These are phyloP conservation scores for Apiospora phragmitis DNA, from an alignment of 2,329 filamentous ascomycete genomes.

Conservation along the genomic window DNA sequence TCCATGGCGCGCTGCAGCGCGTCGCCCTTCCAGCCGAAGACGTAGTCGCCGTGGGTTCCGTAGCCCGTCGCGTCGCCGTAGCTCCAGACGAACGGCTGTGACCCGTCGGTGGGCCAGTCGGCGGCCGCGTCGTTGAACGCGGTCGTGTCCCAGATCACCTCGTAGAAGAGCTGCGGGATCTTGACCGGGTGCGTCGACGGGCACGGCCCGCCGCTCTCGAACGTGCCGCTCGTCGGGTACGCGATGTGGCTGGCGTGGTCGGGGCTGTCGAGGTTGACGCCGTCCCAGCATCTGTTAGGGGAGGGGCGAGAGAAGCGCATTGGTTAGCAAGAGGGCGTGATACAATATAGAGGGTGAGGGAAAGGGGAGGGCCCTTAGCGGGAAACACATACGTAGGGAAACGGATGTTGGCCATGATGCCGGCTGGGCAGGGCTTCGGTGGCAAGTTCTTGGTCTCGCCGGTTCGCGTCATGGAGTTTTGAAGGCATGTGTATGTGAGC, in stretches of 20 bases:
- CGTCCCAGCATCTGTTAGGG: conserved; percentile 50
- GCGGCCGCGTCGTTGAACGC: conserved; percentile 33
- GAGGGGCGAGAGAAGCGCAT: not conserved
- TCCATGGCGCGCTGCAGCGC: conserved; percentile 34
- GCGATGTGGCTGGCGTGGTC: conserved; percentile 53
- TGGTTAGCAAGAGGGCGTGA: conserved; percentile 28
- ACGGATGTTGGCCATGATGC: conserved; percentile 43
- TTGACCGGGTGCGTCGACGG: conserved; percentile 30
- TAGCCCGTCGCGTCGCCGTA: conserved; percentile 32
- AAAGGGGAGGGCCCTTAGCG: not conserved
- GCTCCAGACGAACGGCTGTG: conserved; percentile 31
- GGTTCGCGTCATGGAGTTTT: conserved; percentile 24
- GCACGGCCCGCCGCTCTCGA: conserved; percentile 28
- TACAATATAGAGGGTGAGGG: conserved; percentile 20
- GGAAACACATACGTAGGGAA: conserved; percentile 38
- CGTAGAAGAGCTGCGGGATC: conserved; percentile 42
- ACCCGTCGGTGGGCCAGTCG: conserved; percentile 35
- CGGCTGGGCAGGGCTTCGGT: conserved; percentile 32
- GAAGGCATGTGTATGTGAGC: not conserved
- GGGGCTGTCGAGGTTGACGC: conserved; percentile 45
- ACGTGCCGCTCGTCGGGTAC: conserved; percentile 38
- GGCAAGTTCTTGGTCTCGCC: conserved; percentile 38
- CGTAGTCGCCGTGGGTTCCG: conserved; percentile 37
- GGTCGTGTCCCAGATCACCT: conserved; percentile 41
- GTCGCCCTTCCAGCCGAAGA: conserved; percentile 37